These are phyloP conservation scores for Rhynchosporium agropyri DNA, from an alignment of 2,329 filamentous ascomycete genomes.

Conservation along the genomic window DNA sequence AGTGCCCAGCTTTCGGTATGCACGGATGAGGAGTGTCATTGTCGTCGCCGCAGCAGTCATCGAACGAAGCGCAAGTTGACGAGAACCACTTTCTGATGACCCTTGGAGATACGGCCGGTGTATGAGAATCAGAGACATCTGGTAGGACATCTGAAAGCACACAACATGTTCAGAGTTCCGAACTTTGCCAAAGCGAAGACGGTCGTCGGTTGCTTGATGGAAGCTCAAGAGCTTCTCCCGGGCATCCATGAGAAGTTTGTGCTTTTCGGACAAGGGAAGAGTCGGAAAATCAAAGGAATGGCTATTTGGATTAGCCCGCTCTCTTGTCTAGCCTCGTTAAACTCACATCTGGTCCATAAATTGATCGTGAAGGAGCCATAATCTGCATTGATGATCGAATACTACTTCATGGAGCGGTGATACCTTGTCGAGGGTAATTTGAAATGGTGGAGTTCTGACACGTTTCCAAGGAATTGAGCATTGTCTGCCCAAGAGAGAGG, in stretches of 20 bases:
- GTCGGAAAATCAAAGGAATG: background rate
- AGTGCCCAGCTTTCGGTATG: no score
- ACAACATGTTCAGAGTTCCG: no score
- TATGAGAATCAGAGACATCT: no score
- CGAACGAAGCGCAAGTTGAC: no score
- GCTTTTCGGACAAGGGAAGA: background rate
- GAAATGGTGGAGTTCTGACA: background rate
- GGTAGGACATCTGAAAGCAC: no score
- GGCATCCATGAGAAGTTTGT: background rate
- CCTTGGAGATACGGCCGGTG: no score
- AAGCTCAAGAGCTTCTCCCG: background rate
- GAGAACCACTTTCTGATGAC: no score
- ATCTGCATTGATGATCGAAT: background rate
- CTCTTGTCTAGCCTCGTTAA: background rate
- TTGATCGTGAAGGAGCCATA: conserved; percentile 1
- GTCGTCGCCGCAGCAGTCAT: no score
- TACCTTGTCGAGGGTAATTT: background rate
- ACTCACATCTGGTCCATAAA: conserved; percentile 6
- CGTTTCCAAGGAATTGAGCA: conserved; percentile 3
- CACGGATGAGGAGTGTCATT: no score
- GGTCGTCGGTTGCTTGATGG: background rate
- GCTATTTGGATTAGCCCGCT: background rate
- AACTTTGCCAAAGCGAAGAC: no score
- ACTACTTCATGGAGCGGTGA: background rate
- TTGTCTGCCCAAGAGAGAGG: background rate